Percentiles rank a stretch among this genome's conserved stretches.
Evolutionary conservation across 345 rosid species (phyloP).

Genomic region (Euclidium syriacum): DNA sequence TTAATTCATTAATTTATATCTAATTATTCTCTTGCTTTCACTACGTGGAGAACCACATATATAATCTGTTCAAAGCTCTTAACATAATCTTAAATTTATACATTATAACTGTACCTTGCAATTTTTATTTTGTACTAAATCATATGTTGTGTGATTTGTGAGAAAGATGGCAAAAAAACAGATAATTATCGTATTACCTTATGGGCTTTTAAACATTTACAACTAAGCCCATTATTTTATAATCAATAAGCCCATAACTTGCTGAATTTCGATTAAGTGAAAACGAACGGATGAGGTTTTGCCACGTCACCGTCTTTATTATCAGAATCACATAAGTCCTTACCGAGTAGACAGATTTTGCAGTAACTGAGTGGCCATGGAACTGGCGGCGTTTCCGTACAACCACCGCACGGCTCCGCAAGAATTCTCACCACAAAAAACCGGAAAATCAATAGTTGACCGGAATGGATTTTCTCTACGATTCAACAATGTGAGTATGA

Average conservation of each 20-base stretch:
- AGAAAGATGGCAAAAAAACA: not conserved
- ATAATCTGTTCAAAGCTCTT: not conserved
- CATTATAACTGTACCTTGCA: not conserved
- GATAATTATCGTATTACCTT: not conserved
- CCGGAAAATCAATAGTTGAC: not conserved
- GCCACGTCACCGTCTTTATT: constrained; percentile 17
- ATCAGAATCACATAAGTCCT: not conserved
- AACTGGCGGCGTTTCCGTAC: constrained; percentile 27
- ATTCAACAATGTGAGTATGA: constrained; percentile 16
- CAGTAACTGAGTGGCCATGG: constrained; percentile 14
- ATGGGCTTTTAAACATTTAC: not conserved
- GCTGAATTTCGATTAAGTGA: not conserved
- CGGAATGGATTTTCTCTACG: not conserved
- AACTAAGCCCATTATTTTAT: not conserved
- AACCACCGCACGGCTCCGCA: constrained; percentile 13
- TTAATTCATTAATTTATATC: not conserved
- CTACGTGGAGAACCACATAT: not conserved
- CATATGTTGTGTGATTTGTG: not conserved
- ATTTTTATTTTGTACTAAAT: not conserved
- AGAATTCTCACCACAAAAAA: not conserved
- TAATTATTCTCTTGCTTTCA: not conserved
- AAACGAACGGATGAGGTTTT: not conserved
- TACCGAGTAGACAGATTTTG: not conserved
- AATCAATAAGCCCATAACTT: not conserved
- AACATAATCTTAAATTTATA: not conserved